phyloP scores from a whole-genome alignment of 495 filamentous ascomycete species.

The Sordaria brevicollis region DNA sequence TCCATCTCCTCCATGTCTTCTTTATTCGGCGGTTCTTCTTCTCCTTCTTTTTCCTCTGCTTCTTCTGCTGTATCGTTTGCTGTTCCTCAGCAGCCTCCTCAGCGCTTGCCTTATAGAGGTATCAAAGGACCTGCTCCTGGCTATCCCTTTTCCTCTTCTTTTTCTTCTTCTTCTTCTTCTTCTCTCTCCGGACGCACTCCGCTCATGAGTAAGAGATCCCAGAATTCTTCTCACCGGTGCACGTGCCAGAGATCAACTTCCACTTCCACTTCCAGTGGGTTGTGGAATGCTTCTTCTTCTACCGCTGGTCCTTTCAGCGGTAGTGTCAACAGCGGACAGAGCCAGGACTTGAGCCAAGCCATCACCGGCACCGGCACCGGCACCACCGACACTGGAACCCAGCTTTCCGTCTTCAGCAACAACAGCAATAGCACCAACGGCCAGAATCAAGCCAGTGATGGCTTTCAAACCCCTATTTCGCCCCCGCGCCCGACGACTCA shows the following conservation, averaged over 20 bases:
- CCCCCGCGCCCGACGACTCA: background rate
- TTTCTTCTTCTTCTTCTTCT: background rate
- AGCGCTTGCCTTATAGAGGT: no score
- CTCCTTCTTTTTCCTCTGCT: background rate
- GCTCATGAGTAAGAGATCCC: background rate
- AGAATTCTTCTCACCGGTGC: background rate
- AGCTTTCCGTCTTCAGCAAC: background rate
- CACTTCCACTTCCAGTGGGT: background rate
- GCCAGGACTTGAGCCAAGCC: background rate
- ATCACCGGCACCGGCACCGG: no score
- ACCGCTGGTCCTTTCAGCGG: background rate
- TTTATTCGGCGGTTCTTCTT: background rate
- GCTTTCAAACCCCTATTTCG: background rate
- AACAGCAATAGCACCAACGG: background rate
- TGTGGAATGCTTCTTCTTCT: background rate
- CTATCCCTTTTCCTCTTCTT: background rate
- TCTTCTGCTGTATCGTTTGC: no score
- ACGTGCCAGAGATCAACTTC: background rate
- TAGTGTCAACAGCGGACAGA: background rate
- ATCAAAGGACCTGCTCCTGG: no score
- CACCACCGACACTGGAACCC: background rate
- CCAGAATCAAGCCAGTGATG: background rate
- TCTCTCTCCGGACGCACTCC: background rate
- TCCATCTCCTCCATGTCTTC: background rate
- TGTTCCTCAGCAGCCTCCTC: no score